phyloP scores from a whole-genome alignment of 2,329 filamentous ascomycete genomes.

The Penicillium freii region DNA sequence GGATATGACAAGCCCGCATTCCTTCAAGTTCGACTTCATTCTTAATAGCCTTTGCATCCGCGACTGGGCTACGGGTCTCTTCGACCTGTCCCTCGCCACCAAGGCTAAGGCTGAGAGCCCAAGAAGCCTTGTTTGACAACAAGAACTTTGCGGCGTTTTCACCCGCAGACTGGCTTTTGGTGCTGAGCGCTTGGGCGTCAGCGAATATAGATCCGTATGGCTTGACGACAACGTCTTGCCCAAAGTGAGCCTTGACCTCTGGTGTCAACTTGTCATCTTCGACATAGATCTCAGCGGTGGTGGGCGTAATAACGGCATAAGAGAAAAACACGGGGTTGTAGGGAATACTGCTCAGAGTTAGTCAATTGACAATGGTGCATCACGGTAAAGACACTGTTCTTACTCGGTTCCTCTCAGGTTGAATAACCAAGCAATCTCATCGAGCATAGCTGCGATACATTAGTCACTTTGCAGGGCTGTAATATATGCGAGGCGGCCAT shows the following conservation, averaged over 20 bases:
- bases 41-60: conserved; percentile 91
- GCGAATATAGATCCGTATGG: conserved; percentile 80
- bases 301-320: conserved; percentile 82
- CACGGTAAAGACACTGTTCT: conserved; percentile 20
- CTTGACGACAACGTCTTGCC: conserved; percentile 67
- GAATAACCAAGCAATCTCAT: conserved; percentile 98
- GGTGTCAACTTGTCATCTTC: conserved; percentile 73
- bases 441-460: conserved; percentile 66
- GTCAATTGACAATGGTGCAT: neutral
- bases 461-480: conserved; percentile 2
- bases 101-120: conserved; percentile 83
- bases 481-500: conserved; percentile 20
- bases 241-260: conserved; percentile 68
- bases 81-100: conserved; percentile 84
- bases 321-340: conserved; percentile 99
- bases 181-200: conserved; percentile 67
- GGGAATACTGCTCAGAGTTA: conserved; percentile 60
- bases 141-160: conserved; percentile 64
- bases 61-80: conserved; percentile 80
- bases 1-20: conserved; percentile 90
- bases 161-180: conserved; percentile 38
- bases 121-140: conserved; percentile 85
- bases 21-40: conserved; percentile 85
- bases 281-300: conserved; percentile 74
- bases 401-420: conserved; percentile 88